phyloP scores from a whole-genome alignment of 139 green algal genomes.

The Chlamydomonas incerta region DNA sequence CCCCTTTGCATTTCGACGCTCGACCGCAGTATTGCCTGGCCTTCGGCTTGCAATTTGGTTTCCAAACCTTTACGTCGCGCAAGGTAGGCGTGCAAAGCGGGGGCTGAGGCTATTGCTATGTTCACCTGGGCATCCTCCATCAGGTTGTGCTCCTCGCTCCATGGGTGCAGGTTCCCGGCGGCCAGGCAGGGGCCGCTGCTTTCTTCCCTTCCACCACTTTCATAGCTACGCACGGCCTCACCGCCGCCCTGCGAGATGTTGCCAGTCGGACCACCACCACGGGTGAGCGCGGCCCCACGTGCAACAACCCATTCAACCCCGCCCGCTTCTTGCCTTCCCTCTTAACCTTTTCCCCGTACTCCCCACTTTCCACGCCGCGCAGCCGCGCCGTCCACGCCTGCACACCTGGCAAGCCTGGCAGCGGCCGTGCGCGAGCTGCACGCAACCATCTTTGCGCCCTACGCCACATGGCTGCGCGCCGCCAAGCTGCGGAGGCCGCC shows the following conservation, averaged over 20 bases:
- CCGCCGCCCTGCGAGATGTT: slow-evolving; percentile 6
- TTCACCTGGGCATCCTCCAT: too few species aligned
- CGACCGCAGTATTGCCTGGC: background rate
- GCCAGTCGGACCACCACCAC: background rate
- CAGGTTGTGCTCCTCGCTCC: too few species aligned
- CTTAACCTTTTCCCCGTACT: too few species aligned
- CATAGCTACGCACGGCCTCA: background rate
- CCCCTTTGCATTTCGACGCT: too few species aligned
- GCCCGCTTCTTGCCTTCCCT: too few species aligned
- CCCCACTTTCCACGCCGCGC: background rate
- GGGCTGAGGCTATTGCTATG: too few species aligned
- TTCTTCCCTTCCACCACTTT: background rate
- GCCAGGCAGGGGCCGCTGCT: too few species aligned
- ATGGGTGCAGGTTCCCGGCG: too few species aligned
- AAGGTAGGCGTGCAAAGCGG: background rate
- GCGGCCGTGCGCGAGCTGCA: slow-evolving; percentile 37
- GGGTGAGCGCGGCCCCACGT: background rate
- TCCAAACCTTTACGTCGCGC: background rate
- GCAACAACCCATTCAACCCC: too few species aligned
- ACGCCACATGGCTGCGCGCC: slow-evolving; percentile 33
- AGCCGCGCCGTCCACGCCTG: background rate
- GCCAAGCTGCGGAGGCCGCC: background rate
- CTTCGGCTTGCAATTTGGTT: background rate
- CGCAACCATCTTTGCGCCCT: slow-evolving; percentile 45
- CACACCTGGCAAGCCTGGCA: background rate